Evolutionary conservation across 2,329 filamentous ascomycete genomes (phyloP).

Genomic region (Stagonosporopsis chrysanthemi): DNA sequence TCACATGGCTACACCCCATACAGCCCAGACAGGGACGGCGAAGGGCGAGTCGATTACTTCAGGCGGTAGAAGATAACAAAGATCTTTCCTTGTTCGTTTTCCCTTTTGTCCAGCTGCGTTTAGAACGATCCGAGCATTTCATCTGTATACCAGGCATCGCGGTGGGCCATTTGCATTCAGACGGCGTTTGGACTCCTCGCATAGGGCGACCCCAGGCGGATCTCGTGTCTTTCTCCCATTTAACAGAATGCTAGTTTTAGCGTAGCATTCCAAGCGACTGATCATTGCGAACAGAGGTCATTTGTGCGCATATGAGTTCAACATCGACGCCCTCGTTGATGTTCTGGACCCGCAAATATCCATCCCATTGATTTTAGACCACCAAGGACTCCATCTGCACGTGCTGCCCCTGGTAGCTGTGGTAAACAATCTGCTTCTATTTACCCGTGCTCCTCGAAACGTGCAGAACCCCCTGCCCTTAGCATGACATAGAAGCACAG

Average conservation of each 20-base stretch:
- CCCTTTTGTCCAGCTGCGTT: slow-evolving; percentile 1
- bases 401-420: too few relatives aligned
- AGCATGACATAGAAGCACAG: neutral
- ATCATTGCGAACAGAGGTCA: neutral
- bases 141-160: neutral
- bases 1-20: slow-evolving; percentile 37
- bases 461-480: too few relatives aligned
- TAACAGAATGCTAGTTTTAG: neutral
- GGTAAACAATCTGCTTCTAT: too few relatives aligned
- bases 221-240: neutral
- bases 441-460: too few relatives aligned
- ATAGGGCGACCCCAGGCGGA: neutral
- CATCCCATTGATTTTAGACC: neutral
- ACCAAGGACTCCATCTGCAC: too few relatives aligned
- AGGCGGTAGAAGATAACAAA: neutral
- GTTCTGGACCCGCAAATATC: neutral
- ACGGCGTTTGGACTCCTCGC: slow-evolving; percentile 1
- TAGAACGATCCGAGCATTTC: neutral
- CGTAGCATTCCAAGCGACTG: neutral
- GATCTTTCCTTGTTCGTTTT: neutral
- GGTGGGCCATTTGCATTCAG: slow-evolving; percentile 3
- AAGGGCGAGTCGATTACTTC: slow-evolving; percentile 35
- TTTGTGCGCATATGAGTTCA: neutral
- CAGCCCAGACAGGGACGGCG: slow-evolving; percentile 34
- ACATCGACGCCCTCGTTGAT: neutral